Percentiles rank a stretch among this genome's conserved stretches.
These are phyloP conservation scores for Lentithecium fluviatile DNA, from an alignment of 495 filamentous ascomycete genomes.

Conservation along the genomic window DNA sequence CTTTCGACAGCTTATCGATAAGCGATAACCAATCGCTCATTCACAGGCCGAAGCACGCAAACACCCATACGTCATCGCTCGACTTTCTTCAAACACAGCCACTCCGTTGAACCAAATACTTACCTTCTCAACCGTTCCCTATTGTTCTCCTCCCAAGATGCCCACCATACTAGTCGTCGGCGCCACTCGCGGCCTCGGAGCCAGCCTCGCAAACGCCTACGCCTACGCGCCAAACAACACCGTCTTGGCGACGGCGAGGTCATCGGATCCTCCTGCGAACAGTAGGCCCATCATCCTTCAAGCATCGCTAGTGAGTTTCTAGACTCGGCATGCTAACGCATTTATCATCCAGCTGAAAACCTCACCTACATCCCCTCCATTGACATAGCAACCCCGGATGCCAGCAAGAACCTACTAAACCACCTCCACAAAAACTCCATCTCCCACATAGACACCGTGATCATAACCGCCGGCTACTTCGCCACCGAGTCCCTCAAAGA, in stretches of 20 bases:
- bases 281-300: slow-evolving; percentile 6
- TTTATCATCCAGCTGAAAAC: slow-evolving; percentile 11
- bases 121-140: not conserved
- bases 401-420: slow-evolving; percentile 24
- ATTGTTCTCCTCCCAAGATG: slow-evolving; percentile 5
- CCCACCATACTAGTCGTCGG: slow-evolving; percentile 60
- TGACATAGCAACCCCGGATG: slow-evolving; percentile 38
- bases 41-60: not conserved
- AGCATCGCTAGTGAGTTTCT: not conserved
- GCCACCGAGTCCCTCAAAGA: slow-evolving; percentile 60
- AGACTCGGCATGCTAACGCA: not conserved
- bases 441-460: slow-evolving; percentile 53
- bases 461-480: slow-evolving; percentile 71
- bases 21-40: not conserved
- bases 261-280: slow-evolving; percentile 33
- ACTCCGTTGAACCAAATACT: not conserved
- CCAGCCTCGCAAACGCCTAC: slow-evolving; percentile 61
- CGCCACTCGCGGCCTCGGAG: slow-evolving; percentile 66
- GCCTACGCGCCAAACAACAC: slow-evolving; percentile 45
- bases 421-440: slow-evolving; percentile 14
- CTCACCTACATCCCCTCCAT: slow-evolving; percentile 28
- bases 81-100: not conserved
- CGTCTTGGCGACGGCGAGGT: slow-evolving; percentile 62
- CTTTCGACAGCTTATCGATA: too few species aligned
- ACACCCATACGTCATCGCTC: not conserved